Evolutionary conservation across 2,329 filamentous ascomycete species (phyloP).

Genomic region (Fusarium avenaceum): DNA sequence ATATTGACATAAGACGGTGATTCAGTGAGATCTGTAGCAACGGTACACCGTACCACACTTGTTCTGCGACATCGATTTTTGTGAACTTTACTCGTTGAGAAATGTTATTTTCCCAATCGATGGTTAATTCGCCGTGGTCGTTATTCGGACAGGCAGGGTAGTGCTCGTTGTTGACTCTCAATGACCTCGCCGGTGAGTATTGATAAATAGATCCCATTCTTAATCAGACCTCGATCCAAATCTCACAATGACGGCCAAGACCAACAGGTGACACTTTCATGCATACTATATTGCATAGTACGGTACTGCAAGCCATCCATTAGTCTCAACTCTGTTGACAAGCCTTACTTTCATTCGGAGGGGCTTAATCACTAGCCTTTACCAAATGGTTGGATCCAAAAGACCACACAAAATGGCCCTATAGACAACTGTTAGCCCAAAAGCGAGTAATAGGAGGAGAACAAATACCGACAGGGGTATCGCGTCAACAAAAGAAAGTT

Average conservation of each 20-base stretch:
- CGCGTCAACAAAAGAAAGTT: conserved; percentile 27
- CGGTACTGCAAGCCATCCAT: background rate
- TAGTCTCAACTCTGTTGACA: conserved; percentile 10
- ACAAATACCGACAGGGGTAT: conserved; percentile 9
- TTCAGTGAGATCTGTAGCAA: conserved; percentile 4
- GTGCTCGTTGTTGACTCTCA: background rate
- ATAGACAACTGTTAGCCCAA: background rate
- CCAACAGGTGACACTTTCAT: background rate
- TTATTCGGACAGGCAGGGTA: background rate
- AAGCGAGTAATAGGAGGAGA: background rate
- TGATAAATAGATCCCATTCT: background rate
- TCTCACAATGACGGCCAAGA: background rate
- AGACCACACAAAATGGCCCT: conserved; percentile 6
- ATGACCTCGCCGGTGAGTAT: conserved; percentile 3
- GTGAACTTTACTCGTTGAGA: conserved; percentile 10
- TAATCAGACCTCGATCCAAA: background rate
- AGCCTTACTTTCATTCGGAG: background rate
- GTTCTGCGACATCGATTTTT: conserved; percentile 10
- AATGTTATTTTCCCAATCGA: conserved; percentile 8
- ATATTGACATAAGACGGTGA: conserved; percentile 3
- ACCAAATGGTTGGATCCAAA: conserved; percentile 29
- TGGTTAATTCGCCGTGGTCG: background rate
- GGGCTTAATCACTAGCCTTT: conserved; percentile 11
- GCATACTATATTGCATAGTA: background rate
- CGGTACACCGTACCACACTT: background rate